These are phyloP conservation scores for Solanum infundibuliforme DNA, from an alignment of 257 asterid species.

Conservation along the genomic window DNA sequence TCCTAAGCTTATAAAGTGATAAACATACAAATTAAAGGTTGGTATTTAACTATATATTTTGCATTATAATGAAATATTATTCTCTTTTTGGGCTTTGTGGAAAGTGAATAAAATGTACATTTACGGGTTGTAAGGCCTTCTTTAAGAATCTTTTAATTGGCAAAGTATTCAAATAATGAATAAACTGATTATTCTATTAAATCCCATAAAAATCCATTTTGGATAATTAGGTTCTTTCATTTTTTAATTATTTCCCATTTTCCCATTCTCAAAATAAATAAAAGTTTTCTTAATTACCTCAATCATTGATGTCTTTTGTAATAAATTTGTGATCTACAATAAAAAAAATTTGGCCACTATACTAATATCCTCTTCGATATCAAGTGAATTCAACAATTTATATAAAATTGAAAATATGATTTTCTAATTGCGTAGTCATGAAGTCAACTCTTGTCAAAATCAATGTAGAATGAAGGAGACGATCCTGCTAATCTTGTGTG, in stretches of 20 bases:
- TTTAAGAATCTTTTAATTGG: conserved; percentile 16
- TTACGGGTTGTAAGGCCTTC: conserved; percentile 26
- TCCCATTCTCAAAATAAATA: not conserved
- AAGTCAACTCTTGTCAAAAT: not conserved
- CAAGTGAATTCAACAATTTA: not conserved
- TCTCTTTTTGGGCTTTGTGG: conserved; percentile 18
- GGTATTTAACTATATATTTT: conserved; percentile 6
- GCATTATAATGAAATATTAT: conserved; percentile 17
- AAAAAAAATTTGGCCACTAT: not conserved
- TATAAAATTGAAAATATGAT: not conserved
- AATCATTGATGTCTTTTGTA: conserved; percentile 6
- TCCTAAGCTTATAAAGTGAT: conserved; percentile 7
- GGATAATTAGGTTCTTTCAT: conserved; percentile 5
- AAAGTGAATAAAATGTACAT: conserved; percentile 30
- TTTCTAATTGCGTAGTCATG: not conserved
- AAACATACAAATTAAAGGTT: conserved; percentile 8
- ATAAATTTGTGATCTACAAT: not conserved
- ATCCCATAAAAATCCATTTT: conserved; percentile 4
- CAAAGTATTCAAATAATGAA: conserved; percentile 8
- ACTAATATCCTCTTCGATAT: not conserved
- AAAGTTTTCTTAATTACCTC: conserved; percentile 3
- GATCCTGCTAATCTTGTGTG: not conserved
- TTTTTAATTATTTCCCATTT: not conserved
- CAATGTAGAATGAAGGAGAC: not conserved
- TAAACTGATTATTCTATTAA: conserved; percentile 10